A percentile compares a stretch with the other conserved stretches of the same genome.
These are phyloP conservation scores for Phaffia rhodozyma DNA, from an alignment of 1,284 basidiomycete species.

Conservation along the genomic window DNA sequence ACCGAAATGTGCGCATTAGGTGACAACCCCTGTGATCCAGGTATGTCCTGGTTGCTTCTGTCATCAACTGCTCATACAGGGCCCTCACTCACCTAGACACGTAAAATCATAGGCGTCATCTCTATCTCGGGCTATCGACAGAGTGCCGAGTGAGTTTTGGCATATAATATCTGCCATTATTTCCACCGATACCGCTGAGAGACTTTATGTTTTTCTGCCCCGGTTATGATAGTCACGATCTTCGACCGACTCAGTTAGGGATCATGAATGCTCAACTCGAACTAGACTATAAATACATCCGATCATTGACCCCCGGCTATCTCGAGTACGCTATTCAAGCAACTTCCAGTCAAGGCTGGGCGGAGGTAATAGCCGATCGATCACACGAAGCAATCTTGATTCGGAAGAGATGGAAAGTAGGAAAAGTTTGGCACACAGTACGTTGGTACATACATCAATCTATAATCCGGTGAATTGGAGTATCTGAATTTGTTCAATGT, in stretches of 20 bases:
- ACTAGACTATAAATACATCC: conserved; percentile 40
- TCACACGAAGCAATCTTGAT: conserved; percentile 35
- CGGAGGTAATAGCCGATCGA: conserved; percentile 32
- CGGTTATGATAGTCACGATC: neutral
- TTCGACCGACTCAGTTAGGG: conserved; percentile 39
- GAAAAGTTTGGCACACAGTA: conserved; percentile 14
- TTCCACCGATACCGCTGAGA: neutral
- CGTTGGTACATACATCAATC: neutral
- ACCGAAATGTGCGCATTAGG: conserved; percentile 36
- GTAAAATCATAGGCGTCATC: neutral
- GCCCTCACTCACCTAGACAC: neutral
- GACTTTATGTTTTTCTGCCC: too few relatives aligned
- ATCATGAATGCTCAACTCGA: conserved; percentile 44
- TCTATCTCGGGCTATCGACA: neutral
- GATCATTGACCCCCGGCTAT: conserved; percentile 42
- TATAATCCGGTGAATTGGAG: neutral
- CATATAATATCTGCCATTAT: neutral
- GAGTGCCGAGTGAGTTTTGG: neutral
- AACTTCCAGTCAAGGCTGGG: conserved; percentile 26
- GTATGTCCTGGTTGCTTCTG: neutral
- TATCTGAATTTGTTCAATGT: neutral
- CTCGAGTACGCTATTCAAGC: conserved; percentile 38
- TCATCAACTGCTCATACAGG: neutral
- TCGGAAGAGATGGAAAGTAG: conserved; percentile 32
- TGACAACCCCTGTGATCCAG: neutral